These are phyloP conservation scores for Penicillium roqueforti DNA, from an alignment of 495 filamentous ascomycete species.

Conservation along the genomic window DNA sequence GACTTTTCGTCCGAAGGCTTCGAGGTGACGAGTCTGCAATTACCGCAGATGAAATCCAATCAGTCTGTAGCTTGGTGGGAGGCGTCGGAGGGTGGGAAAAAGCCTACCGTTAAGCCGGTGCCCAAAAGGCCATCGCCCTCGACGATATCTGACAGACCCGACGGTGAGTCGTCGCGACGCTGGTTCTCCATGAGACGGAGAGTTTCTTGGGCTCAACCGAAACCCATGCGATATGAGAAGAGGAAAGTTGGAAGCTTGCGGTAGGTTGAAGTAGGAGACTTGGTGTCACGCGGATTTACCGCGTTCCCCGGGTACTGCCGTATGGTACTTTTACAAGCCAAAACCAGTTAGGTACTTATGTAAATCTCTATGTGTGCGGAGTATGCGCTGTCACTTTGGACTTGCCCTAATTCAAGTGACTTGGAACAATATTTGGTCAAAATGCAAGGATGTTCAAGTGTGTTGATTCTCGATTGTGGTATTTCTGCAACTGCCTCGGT, in stretches of 20 bases:
- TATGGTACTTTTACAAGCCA: constrained; percentile 16
- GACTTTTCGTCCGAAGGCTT: constrained; percentile 92
- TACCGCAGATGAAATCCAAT: constrained; percentile 3
- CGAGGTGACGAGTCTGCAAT: constrained; percentile 74
- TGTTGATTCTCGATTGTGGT: not conserved
- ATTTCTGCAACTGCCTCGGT: not conserved
- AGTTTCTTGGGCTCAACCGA: constrained; percentile 24
- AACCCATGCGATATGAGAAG: constrained; percentile 27
- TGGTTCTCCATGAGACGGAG: constrained; percentile 43
- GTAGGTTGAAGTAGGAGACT: constrained; percentile 23
- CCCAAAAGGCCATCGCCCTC: constrained; percentile 49
- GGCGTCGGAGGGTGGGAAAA: constrained; percentile 7
- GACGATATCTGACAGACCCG: constrained; percentile 44
- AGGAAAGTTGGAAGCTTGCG: constrained; percentile 14
- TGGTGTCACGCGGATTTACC: constrained; percentile 38
- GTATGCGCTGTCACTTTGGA: constrained; percentile 4
- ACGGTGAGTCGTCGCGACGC: constrained; percentile 45
- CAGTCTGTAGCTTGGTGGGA: constrained; percentile 7
- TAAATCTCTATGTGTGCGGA: too few relatives aligned
- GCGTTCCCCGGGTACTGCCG: constrained; percentile 29
- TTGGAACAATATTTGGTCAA: not conserved
- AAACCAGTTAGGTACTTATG: too few relatives aligned
- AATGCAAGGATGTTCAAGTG: not conserved
- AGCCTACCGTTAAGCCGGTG: constrained; percentile 49
- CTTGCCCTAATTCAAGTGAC: not conserved